Evolutionary conservation across 2,329 filamentous ascomycete species (phyloP).

Genomic region (Lasiodiplodia sp.): DNA sequence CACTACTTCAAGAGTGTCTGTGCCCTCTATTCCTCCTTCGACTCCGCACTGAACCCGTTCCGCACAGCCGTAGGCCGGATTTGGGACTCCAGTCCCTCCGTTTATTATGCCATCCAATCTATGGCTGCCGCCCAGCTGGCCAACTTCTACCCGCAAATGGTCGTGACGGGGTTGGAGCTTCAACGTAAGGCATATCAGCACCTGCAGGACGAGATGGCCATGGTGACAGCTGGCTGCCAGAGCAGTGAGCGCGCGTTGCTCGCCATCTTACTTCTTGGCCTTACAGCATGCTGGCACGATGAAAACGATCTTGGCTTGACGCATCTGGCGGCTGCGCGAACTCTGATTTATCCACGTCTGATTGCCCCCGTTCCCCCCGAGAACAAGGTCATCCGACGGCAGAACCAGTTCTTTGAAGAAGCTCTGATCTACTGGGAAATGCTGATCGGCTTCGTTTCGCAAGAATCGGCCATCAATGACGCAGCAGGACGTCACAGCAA

Average conservation of each 20-base stretch:
- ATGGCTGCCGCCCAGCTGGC: constrained; percentile 69
- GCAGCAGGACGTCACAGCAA: constrained; percentile 8
- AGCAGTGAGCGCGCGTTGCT: constrained; percentile 61
- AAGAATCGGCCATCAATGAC: constrained; percentile 38
- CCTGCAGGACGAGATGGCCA: constrained; percentile 57
- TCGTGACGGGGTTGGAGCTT: constrained; percentile 57
- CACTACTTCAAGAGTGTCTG: constrained; percentile 71
- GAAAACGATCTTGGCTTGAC: constrained; percentile 62
- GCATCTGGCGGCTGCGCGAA: constrained; percentile 58
- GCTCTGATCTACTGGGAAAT: constrained; percentile 67
- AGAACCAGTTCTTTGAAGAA: constrained; percentile 62
- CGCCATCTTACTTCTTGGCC: constrained; percentile 65
- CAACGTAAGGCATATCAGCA: constrained; percentile 61
- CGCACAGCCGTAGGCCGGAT: constrained; percentile 64
- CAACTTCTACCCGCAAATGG: constrained; percentile 64
- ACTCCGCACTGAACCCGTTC: constrained; percentile 68
- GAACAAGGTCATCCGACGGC: constrained; percentile 42
- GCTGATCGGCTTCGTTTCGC: constrained; percentile 63
- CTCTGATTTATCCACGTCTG: constrained; percentile 54
- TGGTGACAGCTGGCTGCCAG: constrained; percentile 51
- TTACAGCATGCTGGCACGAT: constrained; percentile 68
- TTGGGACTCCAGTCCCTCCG: constrained; percentile 65
- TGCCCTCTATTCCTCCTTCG: constrained; percentile 69
- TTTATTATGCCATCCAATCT: constrained; percentile 68
- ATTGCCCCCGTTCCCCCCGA: constrained; percentile 40